Conservation (phyloP, 306 rosid genomes). For the Lathyrus aphaca region DNA sequence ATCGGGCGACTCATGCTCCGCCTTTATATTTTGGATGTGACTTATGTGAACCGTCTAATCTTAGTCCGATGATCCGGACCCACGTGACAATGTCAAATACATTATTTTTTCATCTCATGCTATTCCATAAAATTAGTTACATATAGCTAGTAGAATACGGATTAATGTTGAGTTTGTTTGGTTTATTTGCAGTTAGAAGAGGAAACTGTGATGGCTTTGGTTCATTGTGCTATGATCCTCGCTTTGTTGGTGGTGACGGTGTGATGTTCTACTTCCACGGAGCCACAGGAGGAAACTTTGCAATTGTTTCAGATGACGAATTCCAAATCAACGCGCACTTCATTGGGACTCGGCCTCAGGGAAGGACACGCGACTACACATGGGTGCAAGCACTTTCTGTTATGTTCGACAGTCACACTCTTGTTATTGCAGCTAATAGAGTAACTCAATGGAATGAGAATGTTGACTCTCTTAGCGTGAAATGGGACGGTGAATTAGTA, state of each 20-base stretch:
- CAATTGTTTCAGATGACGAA: conserved; percentile 60
- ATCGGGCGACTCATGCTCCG: background rate
- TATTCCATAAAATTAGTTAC: background rate
- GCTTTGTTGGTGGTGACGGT: conserved; percentile 82
- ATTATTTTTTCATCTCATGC: too few species aligned
- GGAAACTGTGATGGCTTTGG: conserved; percentile 77
- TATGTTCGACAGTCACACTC: conserved; percentile 72
- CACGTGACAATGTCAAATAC: too few species aligned
- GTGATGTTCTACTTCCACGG: conserved; percentile 91
- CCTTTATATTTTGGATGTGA: background rate
- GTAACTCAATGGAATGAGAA: conserved; percentile 64
- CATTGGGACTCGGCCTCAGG: conserved; percentile 69
- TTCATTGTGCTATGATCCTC: conserved; percentile 79
- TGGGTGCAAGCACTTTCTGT: conserved; percentile 79
- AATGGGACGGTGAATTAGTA: conserved; percentile 62
- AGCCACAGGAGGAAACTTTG: conserved; percentile 71
- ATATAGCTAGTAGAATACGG: background rate
- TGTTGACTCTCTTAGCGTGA: conserved; percentile 57
- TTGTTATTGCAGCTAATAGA: conserved; percentile 66
- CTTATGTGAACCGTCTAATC: background rate
- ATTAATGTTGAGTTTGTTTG: conserved; percentile 14
- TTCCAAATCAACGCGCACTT: conserved; percentile 82
- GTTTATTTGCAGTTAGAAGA: conserved; percentile 54
- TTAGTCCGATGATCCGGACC: too few species aligned
- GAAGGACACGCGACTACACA: conserved; percentile 80